These are phyloP conservation scores for Rugonectria rugulosa DNA, from an alignment of 2,329 filamentous ascomycete species.

Conservation along the genomic window DNA sequence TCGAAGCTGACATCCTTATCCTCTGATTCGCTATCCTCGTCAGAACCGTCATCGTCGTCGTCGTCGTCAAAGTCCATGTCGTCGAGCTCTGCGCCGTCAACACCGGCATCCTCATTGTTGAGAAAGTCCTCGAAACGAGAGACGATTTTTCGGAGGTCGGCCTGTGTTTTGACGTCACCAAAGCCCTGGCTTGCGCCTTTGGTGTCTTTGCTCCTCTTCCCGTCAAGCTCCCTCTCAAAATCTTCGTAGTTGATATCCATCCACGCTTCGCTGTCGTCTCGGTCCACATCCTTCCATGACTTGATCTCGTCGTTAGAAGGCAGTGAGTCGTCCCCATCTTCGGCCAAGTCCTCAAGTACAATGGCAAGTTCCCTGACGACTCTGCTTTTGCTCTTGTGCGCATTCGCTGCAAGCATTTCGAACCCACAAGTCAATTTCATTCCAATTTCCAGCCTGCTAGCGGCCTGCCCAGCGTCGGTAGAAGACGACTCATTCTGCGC, in stretches of 20 bases:
- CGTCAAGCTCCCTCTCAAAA: constrained; percentile 80
- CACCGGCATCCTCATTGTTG: constrained; percentile 81
- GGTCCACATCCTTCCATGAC: constrained; percentile 66
- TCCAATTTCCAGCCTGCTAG: constrained; percentile 68
- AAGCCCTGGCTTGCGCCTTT: constrained; percentile 55
- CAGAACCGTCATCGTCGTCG: constrained; percentile 56
- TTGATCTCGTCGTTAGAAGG: constrained; percentile 78
- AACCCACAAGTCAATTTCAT: constrained; percentile 93
- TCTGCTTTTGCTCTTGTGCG: constrained; percentile 72
- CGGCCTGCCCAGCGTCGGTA: constrained; percentile 24
- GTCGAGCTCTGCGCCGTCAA: constrained; percentile 77
- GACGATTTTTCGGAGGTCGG: constrained; percentile 88
- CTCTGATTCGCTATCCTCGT: constrained; percentile 68
- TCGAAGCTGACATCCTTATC: constrained; percentile 82
- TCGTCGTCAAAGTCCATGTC: constrained; percentile 73
- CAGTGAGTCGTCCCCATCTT: constrained; percentile 71
- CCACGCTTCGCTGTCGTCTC: constrained; percentile 89
- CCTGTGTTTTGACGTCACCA: constrained; percentile 72
- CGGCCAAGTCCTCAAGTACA: constrained; percentile 76
- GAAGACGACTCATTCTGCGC: constrained; percentile 25
- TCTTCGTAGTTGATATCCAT: constrained; percentile 90
- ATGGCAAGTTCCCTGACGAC: constrained; percentile 78
- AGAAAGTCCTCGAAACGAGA: constrained; percentile 92
- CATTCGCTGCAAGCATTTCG: constrained; percentile 80
- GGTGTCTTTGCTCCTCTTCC: constrained; percentile 49